A percentile compares a stretch with the other conserved stretches of the same genome.
These are phyloP conservation scores for Cladophialophora exuberans DNA, from an alignment of 2,329 filamentous ascomycete species.

Conservation along the genomic window DNA sequence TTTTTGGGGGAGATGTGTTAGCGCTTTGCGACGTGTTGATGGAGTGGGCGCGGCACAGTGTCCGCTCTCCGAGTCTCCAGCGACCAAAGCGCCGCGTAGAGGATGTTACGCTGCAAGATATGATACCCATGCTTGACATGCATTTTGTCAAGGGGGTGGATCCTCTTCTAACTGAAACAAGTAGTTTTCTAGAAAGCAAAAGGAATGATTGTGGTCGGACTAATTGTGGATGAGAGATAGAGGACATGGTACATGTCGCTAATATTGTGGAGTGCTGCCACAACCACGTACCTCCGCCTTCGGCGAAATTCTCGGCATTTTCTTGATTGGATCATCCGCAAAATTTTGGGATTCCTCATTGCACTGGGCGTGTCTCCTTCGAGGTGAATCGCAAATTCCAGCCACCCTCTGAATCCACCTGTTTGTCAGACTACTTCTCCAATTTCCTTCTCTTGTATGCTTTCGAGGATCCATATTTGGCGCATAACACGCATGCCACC, in stretches of 20 bases:
- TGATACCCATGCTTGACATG: background rate
- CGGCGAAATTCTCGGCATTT: conserved; percentile 23
- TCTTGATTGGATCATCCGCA: background rate
- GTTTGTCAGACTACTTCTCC: too few species aligned
- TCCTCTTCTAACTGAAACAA: background rate
- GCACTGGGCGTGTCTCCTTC: too few species aligned
- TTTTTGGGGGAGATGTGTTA: background rate
- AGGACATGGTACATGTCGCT: background rate
- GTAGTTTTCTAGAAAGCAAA: conserved; percentile 3
- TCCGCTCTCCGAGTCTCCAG: background rate
- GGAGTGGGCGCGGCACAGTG: background rate
- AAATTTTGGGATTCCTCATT: too few species aligned
- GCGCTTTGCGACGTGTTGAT: background rate
- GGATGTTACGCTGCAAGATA: background rate
- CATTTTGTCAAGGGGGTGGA: too few species aligned
- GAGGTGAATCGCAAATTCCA: too few species aligned
- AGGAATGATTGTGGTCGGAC: background rate
- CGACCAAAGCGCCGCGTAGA: background rate
- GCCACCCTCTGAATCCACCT: too few species aligned
- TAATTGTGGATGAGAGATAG: conserved; percentile 9
- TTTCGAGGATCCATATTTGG: too few species aligned
- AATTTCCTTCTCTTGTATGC: too few species aligned
- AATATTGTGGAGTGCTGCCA: too few species aligned
- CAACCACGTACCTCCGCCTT: background rate
- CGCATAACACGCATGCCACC: too few species aligned